A percentile compares a stretch with the other conserved stretches of the same genome.
These are phyloP conservation scores for Durio zibethinus DNA, from an alignment of 345 rosid species.

Conservation along the genomic window DNA sequence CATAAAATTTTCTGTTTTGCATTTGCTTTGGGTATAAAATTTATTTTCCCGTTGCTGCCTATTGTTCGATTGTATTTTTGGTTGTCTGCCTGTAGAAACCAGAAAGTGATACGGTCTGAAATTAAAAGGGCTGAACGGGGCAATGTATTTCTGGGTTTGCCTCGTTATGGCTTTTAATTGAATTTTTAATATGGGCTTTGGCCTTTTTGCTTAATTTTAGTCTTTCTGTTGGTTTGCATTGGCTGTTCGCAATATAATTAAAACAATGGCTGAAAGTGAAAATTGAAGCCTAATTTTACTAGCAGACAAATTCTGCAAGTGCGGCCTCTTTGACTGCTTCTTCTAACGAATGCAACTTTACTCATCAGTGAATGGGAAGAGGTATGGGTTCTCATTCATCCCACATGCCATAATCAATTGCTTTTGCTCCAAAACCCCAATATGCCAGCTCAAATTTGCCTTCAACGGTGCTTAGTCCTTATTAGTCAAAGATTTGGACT, in stretches of 20 bases:
- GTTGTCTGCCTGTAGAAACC: slow-evolving; percentile 6
- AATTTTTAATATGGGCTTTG: background rate
- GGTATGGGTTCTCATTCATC: no score
- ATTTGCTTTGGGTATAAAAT: background rate
- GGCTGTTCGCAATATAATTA: background rate
- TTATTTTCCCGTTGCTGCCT: background rate
- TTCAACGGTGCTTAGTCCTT: background rate
- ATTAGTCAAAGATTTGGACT: background rate
- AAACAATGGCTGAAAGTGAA: no score
- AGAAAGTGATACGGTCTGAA: background rate
- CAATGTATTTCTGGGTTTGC: background rate
- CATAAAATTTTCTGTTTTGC: background rate
- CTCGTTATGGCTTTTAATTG: background rate
- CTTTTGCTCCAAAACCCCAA: no score
- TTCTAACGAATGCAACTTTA: no score
- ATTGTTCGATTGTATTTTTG: background rate
- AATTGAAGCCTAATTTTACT: no score
- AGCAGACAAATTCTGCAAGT: no score
- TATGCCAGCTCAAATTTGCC: background rate
- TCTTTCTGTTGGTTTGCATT: background rate
- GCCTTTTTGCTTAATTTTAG: background rate
- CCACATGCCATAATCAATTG: no score
- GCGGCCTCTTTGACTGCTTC: no score
- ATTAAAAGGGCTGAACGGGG: background rate
- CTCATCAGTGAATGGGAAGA: no score